phyloP scores from a whole-genome alignment of 805 yeast species.

The Myxozyma mucilagina region DNA sequence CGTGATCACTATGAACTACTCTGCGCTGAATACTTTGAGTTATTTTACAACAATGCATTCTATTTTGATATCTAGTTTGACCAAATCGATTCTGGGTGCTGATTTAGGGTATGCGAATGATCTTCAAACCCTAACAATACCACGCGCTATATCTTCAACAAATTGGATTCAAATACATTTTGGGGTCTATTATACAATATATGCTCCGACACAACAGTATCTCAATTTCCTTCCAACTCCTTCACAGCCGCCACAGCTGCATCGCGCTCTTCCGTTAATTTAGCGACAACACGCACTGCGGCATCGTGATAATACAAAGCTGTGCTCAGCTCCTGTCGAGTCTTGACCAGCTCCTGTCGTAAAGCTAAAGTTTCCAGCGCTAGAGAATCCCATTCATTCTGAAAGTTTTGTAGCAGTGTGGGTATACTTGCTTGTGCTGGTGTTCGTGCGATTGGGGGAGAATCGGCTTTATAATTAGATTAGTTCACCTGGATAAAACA shows the following conservation, averaged over 20 bases:
- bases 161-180: too few species aligned
- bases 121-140: too few species aligned
- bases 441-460: constrained; percentile 41
- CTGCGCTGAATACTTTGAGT: too few species aligned
- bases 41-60: too few species aligned
- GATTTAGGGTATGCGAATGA: too few species aligned
- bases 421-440: constrained; percentile 72
- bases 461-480: neutral
- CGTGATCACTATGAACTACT: too few species aligned
- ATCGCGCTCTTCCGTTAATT: constrained; percentile 71
- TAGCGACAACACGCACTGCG: constrained; percentile 80
- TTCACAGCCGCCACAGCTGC: constrained; percentile 63
- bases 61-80: too few species aligned
- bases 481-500: neutral
- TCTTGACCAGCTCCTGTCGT: constrained; percentile 64
- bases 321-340: constrained; percentile 71
- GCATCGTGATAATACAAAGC: constrained; percentile 88
- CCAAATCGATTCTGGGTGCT: too few species aligned
- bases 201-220: constrained; percentile 23
- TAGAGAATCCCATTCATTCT: constrained; percentile 86
- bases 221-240: neutral
- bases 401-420: constrained; percentile 68
- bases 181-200: too few species aligned
- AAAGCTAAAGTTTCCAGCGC: constrained; percentile 77
- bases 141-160: too few species aligned